Conservation (phyloP, 2,329 filamentous ascomycete genomes). For the Periglandula ipomoeae region DNA sequence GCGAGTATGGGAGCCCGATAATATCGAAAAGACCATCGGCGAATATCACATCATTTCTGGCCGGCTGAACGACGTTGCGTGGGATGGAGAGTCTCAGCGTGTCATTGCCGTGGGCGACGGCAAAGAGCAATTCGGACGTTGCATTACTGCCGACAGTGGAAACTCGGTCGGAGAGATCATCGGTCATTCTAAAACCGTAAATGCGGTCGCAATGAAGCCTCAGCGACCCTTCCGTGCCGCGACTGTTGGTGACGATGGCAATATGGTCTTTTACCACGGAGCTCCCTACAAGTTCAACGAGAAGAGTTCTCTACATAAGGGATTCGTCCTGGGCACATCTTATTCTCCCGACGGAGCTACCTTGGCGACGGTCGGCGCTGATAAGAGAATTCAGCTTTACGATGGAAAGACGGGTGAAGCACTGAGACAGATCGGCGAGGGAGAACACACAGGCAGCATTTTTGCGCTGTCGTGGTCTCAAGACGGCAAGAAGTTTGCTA, state of each 20-base stretch:
- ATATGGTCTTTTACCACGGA: conserved; percentile 85
- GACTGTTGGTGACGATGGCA: conserved; percentile 84
- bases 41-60: conserved; percentile 94
- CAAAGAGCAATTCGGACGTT: conserved; percentile 86
- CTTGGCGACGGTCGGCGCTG: conserved; percentile 85
- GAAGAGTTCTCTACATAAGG: conserved; percentile 73
- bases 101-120: conserved; percentile 95
- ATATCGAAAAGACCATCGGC: conserved; percentile 76
- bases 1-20: conserved; percentile 86
- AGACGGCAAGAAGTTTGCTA: conserved; percentile 80
- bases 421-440: conserved; percentile 66
- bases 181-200: conserved; percentile 85
- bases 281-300: conserved; percentile 92
- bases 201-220: conserved; percentile 80
- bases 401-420: conserved; percentile 92
- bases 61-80: conserved; percentile 90
- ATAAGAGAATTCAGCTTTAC: conserved; percentile 86
- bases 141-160: conserved; percentile 89
- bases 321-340: conserved; percentile 78
- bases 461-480: conserved; percentile 85
- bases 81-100: conserved; percentile 94
- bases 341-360: conserved; percentile 82
- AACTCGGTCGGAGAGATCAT: conserved; percentile 93
- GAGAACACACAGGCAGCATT: conserved; percentile 85
- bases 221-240: conserved; percentile 86